phyloP scores from a whole-genome alignment of 1,284 basidiomycete genomes.

The Testicularia cyperi region DNA sequence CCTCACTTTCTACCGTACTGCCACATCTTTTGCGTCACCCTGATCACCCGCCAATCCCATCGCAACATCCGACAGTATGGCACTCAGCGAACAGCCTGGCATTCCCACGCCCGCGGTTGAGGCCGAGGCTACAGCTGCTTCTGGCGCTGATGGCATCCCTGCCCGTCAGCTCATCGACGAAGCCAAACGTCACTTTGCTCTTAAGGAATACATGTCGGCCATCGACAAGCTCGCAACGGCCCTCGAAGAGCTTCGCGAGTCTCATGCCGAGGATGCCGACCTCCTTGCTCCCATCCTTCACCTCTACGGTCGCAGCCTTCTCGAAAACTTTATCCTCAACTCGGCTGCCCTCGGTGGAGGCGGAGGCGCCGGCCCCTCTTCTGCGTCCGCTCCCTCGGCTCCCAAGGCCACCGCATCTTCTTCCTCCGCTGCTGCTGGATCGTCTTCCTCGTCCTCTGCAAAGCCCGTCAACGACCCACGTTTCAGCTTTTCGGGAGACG shows the following conservation, averaged over 20 bases:
- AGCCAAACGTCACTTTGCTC: conserved; percentile 45
- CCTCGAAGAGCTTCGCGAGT: conserved; percentile 40
- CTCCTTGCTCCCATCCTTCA: conserved; percentile 53
- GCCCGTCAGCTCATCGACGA: conserved; percentile 45
- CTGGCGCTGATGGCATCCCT: neutral
- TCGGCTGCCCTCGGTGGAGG: conserved; percentile 53
- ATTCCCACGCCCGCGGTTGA: conserved; percentile 7
- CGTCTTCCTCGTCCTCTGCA: conserved; percentile 7
- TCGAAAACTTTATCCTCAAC: conserved; percentile 52
- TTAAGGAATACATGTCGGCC: conserved; percentile 45
- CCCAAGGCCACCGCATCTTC: conserved; percentile 4
- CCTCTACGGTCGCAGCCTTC: conserved; percentile 51
- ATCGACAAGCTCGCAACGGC: conserved; percentile 44
- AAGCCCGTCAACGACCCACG: conserved; percentile 27
- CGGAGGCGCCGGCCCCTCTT: conserved; percentile 14
- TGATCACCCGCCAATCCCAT: no score
- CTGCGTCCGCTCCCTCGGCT: neutral
- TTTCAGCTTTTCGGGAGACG: conserved; percentile 54
- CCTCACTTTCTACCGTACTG: no score
- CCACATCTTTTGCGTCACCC: no score
- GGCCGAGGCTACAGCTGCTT: neutral
- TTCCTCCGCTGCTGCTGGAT: neutral
- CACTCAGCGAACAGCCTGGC: conserved; percentile 30
- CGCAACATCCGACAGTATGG: no score
- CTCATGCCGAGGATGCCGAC: conserved; percentile 46